A percentile compares a stretch with the other conserved stretches of the same genome.
phyloP scores from a whole-genome alignment of 805 yeast genomes.

The Candida sphagnicola region DNA sequence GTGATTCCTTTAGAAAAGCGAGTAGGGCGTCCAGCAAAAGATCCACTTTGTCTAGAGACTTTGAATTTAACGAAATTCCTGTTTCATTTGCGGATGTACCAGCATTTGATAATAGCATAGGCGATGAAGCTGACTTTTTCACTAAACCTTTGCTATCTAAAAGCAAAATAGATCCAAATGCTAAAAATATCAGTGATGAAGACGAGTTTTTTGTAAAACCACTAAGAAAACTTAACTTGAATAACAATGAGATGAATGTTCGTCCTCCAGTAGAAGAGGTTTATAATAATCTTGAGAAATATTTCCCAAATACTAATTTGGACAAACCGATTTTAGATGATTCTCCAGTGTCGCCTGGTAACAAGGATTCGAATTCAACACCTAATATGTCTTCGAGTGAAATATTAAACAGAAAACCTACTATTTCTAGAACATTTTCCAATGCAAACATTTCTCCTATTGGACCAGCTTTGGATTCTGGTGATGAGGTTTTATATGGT shows the following conservation, averaged over 20 bases:
- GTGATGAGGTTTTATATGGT: conserved; percentile 33
- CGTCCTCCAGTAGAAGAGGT: conserved; percentile 95
- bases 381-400: conserved; percentile 4
- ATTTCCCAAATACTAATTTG: conserved; percentile 87
- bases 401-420: conserved; percentile 19
- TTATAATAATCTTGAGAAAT: conserved; percentile 84
- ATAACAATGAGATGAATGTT: conserved; percentile 47
- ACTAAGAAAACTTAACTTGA: conserved; percentile 5
- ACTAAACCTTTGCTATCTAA: conserved; percentile 24
- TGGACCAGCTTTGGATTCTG: conserved; percentile 18
- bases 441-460: conserved; percentile 39
- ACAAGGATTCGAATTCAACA: background rate
- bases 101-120: conserved; percentile 18
- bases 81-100: conserved; percentile 79
- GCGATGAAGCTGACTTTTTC: conserved; percentile 27
- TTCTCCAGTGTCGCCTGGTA: conserved; percentile 53
- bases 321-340: conserved; percentile 87
- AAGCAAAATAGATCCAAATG: background rate
- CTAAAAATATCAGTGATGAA: background rate
- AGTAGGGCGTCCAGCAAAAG: conserved; percentile 9
- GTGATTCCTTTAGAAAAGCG: background rate
- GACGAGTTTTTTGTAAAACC: conserved; percentile 12
- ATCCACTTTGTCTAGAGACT: conserved; percentile 9
- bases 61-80: conserved; percentile 64
- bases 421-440: conserved; percentile 42